These are phyloP conservation scores for Polyporus tsugae DNA, from an alignment of 1,284 basidiomycete genomes.

Conservation along the genomic window DNA sequence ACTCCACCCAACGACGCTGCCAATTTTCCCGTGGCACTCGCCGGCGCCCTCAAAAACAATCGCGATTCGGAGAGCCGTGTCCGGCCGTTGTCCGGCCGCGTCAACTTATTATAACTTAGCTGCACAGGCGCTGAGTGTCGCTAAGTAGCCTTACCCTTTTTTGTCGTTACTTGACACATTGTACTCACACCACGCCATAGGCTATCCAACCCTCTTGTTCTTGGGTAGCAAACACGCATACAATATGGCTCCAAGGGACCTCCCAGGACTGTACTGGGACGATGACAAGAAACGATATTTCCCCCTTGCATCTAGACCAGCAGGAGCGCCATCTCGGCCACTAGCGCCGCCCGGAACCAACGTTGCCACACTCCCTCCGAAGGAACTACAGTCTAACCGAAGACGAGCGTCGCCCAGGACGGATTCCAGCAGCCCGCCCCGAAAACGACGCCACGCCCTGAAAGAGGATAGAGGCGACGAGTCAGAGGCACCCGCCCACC, in stretches of 20 bases:
- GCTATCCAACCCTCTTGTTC: background rate
- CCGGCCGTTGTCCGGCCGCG: background rate
- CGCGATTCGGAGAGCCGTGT: background rate
- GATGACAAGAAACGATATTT: constrained; percentile 42
- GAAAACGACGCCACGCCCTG: constrained; percentile 15
- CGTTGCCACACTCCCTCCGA: background rate
- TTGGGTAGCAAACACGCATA: background rate
- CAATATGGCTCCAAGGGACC: constrained; percentile 33
- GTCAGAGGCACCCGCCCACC: background rate
- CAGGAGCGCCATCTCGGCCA: constrained; percentile 13
- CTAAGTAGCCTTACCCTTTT: background rate
- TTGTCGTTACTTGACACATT: background rate
- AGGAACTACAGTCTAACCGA: background rate
- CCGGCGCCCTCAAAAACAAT: background rate
- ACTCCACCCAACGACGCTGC: background rate
- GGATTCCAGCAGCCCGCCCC: constrained; percentile 11
- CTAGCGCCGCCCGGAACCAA: background rate
- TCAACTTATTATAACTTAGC: background rate
- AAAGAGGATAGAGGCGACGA: background rate
- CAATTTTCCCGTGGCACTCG: background rate
- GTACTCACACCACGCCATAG: background rate
- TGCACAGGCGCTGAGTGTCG: background rate
- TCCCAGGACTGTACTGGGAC: constrained; percentile 45
- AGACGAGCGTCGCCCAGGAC: constrained; percentile 10
- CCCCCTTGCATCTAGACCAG: constrained; percentile 37